Conservation (phyloP, 768 basidiomycete species). For the Termitomyces sp. region DNA sequence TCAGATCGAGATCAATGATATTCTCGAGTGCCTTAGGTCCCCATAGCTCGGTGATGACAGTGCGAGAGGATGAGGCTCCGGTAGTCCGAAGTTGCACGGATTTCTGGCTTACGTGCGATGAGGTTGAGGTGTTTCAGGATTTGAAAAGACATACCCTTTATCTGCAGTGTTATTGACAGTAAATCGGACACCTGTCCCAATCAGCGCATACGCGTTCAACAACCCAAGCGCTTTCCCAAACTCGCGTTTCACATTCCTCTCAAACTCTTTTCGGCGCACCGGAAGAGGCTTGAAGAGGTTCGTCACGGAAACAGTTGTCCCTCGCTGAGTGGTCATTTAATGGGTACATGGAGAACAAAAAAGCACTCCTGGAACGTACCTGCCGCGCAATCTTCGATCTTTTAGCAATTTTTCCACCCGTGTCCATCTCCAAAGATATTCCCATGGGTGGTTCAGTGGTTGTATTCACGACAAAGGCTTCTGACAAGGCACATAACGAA, state of each 20-base stretch:
- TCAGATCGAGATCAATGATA: conserved; percentile 66
- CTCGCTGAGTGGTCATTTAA: conserved; percentile 48
- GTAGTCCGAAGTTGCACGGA: conserved; percentile 67
- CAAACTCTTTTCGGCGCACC: conserved; percentile 88
- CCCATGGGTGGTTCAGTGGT: conserved; percentile 79
- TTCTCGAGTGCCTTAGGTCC: conserved; percentile 75
- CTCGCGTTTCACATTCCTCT: conserved; percentile 84
- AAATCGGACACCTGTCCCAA: conserved; percentile 67
- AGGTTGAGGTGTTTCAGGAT: not conserved
- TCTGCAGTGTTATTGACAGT: conserved; percentile 63
- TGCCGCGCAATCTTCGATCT: conserved; percentile 68
- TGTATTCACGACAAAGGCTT: conserved; percentile 65
- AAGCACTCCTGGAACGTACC: conserved; percentile 32
- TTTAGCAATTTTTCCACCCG: conserved; percentile 53
- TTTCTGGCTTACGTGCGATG: conserved; percentile 42
- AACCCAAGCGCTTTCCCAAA: conserved; percentile 80
- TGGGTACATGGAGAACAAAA: not conserved
- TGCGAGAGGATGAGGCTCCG: conserved; percentile 54
- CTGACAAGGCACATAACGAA: conserved; percentile 82
- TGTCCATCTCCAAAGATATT: conserved; percentile 66
- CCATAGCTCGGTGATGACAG: conserved; percentile 75
- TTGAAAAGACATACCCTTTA: conserved; percentile 52
- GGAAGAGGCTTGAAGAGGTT: conserved; percentile 79
- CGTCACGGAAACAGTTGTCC: conserved; percentile 60
- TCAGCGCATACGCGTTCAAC: conserved; percentile 81